These are phyloP conservation scores for Tuber aestivum DNA, from an alignment of 495 filamentous ascomycete species.

Conservation along the genomic window DNA sequence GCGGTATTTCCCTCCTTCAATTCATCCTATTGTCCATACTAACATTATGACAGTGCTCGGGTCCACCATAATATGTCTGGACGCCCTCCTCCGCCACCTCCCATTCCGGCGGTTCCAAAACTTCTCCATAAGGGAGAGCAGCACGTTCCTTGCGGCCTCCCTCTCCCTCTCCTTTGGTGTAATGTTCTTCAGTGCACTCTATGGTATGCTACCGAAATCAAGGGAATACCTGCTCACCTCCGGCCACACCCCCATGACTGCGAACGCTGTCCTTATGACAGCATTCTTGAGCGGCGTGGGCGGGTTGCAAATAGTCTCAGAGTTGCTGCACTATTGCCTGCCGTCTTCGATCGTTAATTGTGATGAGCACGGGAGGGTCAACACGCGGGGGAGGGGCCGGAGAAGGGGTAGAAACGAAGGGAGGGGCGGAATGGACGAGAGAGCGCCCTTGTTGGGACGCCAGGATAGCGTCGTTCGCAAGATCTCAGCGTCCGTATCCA, in stretches of 20 bases:
- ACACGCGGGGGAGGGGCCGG: conserved; percentile 32
- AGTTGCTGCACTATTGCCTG: conserved; percentile 71
- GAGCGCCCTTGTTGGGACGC: conserved; percentile 47
- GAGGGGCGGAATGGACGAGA: conserved; percentile 40
- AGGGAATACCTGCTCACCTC: conserved; percentile 65
- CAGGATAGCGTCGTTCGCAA: conserved; percentile 26
- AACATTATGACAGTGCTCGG: conserved; percentile 53
- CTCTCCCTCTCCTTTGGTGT: conserved; percentile 92
- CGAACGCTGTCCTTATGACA: conserved; percentile 66
- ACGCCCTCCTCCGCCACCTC: conserved; percentile 64
- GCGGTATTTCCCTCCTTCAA: conserved; percentile 19
- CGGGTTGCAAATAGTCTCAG: conserved; percentile 74
- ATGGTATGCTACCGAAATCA: conserved; percentile 87
- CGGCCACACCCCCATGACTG: conserved; percentile 58
- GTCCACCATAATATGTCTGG: conserved; percentile 78
- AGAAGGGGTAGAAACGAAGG: conserved; percentile 60
- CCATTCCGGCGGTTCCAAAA: conserved; percentile 55
- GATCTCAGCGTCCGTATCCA: conserved; percentile 26
- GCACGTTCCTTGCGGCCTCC: conserved; percentile 77
- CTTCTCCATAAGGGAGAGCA: conserved; percentile 86
- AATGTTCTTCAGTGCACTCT: conserved; percentile 94
- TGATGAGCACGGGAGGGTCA: conserved; percentile 46
- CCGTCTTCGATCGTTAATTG: conserved; percentile 94
- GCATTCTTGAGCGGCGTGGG: conserved; percentile 78
- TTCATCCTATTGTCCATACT: conserved; percentile 42